Evolutionary conservation across 306 rosid species (phyloP).

Genomic region (Styphnolobium japonicum): DNA sequence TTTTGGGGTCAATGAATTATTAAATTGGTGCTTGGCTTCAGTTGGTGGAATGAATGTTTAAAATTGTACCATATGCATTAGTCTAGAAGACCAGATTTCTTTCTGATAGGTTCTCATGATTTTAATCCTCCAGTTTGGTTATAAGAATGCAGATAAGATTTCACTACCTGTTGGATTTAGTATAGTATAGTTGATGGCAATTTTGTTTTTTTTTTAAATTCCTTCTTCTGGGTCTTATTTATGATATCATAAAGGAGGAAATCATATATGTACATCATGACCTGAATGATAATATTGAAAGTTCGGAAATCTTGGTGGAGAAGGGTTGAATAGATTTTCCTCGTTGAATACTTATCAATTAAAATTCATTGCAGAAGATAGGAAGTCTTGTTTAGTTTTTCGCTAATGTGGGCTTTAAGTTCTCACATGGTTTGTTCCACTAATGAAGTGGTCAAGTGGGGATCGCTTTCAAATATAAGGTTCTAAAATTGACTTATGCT

Average conservation of each 20-base stretch:
- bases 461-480: background rate
- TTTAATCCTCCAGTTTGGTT: background rate
- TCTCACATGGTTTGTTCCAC: background rate
- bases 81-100: background rate
- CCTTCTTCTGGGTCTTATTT: slow-evolving; percentile 17
- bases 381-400: slow-evolving; percentile 10
- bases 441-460: slow-evolving; percentile 7
- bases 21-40: background rate
- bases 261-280: background rate
- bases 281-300: slow-evolving; percentile 11
- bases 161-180: slow-evolving; percentile 1
- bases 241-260: background rate
- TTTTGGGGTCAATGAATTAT: slow-evolving; percentile 4
- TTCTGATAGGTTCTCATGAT: background rate
- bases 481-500: slow-evolving; percentile 21
- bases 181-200: slow-evolving; percentile 4
- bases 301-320: slow-evolving; percentile 13
- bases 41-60: slow-evolving; percentile 4
- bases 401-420: slow-evolving; percentile 3
- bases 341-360: background rate
- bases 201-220: background rate
- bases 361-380: background rate
- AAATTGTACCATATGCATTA: background rate
- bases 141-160: slow-evolving; percentile 6
- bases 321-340: background rate